phyloP scores from a whole-genome alignment of 345 rosid genomes.

The Aquilaria yunnanensis region DNA sequence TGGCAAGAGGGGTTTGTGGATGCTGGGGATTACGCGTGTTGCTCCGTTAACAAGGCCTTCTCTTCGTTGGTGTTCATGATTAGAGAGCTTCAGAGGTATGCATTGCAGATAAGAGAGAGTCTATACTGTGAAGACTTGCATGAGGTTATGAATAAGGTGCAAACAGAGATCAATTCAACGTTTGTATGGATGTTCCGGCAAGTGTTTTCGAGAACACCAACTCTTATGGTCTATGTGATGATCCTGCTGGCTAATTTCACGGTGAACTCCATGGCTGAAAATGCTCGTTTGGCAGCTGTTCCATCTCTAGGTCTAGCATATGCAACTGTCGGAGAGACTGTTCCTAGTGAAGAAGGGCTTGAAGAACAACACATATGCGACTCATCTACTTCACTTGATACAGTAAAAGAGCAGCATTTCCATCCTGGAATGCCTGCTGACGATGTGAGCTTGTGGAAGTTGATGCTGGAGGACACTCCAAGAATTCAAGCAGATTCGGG shows the following conservation, averaged over 20 bases:
- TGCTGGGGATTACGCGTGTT: slow-evolving; percentile 36
- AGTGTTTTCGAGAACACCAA: slow-evolving; percentile 61
- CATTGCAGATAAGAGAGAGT: slow-evolving; percentile 34
- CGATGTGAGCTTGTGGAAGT: slow-evolving; percentile 48
- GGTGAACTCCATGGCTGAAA: slow-evolving; percentile 46
- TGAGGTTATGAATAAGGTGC: slow-evolving; percentile 30
- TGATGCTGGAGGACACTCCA: slow-evolving; percentile 41
- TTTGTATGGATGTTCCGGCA: slow-evolving; percentile 65
- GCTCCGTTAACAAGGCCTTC: slow-evolving; percentile 65
- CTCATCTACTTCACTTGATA: slow-evolving; percentile 10
- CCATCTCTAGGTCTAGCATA: not conserved
- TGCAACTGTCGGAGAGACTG: not conserved
- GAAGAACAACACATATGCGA: slow-evolving; percentile 8
- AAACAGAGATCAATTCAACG: slow-evolving; percentile 48
- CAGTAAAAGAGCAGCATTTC: not conserved
- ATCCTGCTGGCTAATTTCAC: slow-evolving; percentile 60
- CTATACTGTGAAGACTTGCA: slow-evolving; percentile 33
- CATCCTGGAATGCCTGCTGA: slow-evolving; percentile 15
- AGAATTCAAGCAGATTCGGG: slow-evolving; percentile 22
- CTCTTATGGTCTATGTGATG: slow-evolving; percentile 72
- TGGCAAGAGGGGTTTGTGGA: slow-evolving; percentile 32
- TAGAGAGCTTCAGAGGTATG: slow-evolving; percentile 55
- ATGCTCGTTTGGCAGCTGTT: slow-evolving; percentile 13
- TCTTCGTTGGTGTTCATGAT: slow-evolving; percentile 62
- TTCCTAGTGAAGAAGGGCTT: slow-evolving; percentile 7